Evolutionary conservation across 2,329 filamentous ascomycete genomes (phyloP).

Genomic region (Microdochium paspali): DNA sequence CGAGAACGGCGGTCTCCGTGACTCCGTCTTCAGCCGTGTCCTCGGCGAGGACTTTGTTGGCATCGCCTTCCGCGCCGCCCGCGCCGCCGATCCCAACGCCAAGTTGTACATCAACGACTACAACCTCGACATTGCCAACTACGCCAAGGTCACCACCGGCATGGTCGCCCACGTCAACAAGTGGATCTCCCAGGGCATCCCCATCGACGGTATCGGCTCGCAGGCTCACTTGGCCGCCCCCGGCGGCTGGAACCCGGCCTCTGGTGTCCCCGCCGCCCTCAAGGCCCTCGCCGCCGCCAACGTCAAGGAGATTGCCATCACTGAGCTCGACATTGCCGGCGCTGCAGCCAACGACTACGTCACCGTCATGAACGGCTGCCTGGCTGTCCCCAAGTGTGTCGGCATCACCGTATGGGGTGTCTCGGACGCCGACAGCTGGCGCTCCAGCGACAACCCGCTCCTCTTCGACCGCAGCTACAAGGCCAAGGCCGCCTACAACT

Average conservation of each 20-base stretch:
- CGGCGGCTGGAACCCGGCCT: conserved; percentile 41
- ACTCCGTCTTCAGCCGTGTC: conserved; percentile 55
- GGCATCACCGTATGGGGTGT: conserved; percentile 38
- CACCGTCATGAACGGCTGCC: conserved; percentile 31
- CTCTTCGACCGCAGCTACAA: conserved; percentile 21
- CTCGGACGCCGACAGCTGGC: conserved; percentile 10
- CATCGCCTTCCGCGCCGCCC: conserved; percentile 61
- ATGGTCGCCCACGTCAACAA: conserved; percentile 41
- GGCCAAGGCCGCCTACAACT: conserved; percentile 21
- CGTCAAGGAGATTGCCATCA: conserved; percentile 43
- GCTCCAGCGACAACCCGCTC: conserved; percentile 4
- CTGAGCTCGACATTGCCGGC: conserved; percentile 53
- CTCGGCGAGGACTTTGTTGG: conserved; percentile 61
- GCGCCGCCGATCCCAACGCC: conserved; percentile 53
- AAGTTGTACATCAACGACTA: conserved; percentile 72
- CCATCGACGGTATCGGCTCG: conserved; percentile 50
- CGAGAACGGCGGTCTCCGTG: conserved; percentile 49
- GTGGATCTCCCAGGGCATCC: conserved; percentile 40
- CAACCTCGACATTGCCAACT: conserved; percentile 53
- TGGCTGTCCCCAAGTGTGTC: conserved; percentile 35
- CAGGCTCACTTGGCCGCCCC: conserved; percentile 38
- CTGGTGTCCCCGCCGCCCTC: conserved; percentile 31
- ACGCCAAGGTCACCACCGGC: conserved; percentile 41
- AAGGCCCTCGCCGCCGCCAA: conserved; percentile 35
- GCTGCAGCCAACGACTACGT: conserved; percentile 34